These are phyloP conservation scores for Xerophyta viscosa DNA, from an alignment of 106 monocot species.

Conservation along the genomic window DNA sequence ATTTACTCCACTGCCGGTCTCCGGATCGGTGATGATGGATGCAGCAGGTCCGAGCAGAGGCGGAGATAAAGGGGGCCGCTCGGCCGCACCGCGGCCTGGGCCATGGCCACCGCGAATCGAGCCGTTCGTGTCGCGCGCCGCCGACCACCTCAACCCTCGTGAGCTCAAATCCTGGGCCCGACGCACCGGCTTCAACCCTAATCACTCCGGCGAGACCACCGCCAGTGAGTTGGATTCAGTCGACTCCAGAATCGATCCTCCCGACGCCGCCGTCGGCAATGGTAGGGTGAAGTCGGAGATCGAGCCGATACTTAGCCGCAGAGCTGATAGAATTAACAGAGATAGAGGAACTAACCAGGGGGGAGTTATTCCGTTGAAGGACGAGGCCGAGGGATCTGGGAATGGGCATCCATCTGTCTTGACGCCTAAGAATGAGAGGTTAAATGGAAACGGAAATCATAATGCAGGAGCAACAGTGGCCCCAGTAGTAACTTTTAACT, in stretches of 20 bases:
- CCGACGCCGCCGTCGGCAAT: constrained; percentile 12
- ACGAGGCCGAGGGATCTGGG: constrained; percentile 6
- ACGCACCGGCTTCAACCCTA: constrained; percentile 77
- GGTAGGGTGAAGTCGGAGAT: constrained; percentile 9
- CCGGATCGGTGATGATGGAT: not conserved
- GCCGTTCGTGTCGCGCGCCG: constrained; percentile 48
- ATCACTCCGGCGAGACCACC: constrained; percentile 57
- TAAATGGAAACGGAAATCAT: not conserved
- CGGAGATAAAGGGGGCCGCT: not conserved
- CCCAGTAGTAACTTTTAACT: not conserved
- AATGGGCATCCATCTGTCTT: not conserved
- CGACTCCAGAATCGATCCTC: not conserved
- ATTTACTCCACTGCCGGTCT: not conserved
- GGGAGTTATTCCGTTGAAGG: not conserved
- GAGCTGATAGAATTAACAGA: not conserved
- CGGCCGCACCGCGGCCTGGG: constrained; percentile 16
- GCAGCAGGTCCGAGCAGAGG: constrained; percentile 1
- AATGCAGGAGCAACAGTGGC: not conserved
- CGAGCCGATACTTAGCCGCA: constrained; percentile 29
- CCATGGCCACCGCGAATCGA: constrained; percentile 64
- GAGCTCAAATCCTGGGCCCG: constrained; percentile 92
- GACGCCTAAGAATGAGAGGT: not conserved
- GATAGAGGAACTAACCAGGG: not conserved
- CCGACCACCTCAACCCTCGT: constrained; percentile 45
- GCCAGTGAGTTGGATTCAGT: constrained; percentile 9